Percentiles rank a stretch among this genome's conserved stretches.
phyloP scores from a whole-genome alignment of 257 asterid genomes.

The Misopates orontium region DNA sequence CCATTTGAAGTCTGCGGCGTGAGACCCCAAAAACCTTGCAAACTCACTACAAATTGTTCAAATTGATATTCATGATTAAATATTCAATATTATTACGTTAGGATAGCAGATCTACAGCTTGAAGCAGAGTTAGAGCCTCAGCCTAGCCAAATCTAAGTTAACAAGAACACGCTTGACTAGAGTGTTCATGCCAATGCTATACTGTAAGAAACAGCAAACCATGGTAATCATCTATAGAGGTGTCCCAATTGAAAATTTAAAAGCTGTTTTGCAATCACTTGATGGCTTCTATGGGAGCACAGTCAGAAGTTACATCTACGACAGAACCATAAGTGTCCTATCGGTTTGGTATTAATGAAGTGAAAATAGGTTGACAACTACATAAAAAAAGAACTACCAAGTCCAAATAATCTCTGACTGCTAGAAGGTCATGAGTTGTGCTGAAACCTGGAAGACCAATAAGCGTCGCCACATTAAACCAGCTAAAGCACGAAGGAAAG shows the following conservation, averaged over 20 bases:
- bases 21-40: constrained; percentile 17
- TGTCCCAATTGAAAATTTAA: background rate
- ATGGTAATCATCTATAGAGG: background rate
- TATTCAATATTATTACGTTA: background rate
- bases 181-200: background rate
- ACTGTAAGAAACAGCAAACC: background rate
- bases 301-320: too few relatives aligned
- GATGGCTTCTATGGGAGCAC: too few relatives aligned
- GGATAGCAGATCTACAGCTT: background rate
- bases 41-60: background rate
- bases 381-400: too few relatives aligned
- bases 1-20: constrained; percentile 3
- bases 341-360: too few relatives aligned
- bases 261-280: background rate
- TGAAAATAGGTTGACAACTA: too few relatives aligned
- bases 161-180: background rate
- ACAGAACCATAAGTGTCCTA: too few relatives aligned
- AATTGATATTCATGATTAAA: background rate
- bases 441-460: too few relatives aligned
- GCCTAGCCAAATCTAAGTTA: background rate
- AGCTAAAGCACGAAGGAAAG: too few relatives aligned
- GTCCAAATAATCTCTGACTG: too few relatives aligned
- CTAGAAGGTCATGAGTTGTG: too few relatives aligned
- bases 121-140: background rate
- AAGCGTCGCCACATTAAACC: too few relatives aligned